Evolutionary conservation across 495 filamentous ascomycete species (phyloP), one percentile per base, ranked within the genome.

Genomic region (Podospora conica): DNA sequence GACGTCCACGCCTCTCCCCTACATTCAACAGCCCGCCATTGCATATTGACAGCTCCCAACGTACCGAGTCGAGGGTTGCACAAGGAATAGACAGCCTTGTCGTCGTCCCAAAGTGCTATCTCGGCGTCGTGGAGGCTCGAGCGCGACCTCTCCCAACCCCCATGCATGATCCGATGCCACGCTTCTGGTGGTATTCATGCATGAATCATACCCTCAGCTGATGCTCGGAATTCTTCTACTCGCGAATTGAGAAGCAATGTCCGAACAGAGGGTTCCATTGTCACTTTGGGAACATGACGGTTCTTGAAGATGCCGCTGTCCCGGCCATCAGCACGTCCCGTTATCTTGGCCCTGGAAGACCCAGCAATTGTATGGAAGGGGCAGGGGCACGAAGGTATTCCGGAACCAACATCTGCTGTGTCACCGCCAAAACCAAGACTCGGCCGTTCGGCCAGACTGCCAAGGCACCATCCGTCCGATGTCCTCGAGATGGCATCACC

Each of bases 41-140:
- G 60, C 40, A 12, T 55, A 18, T 24, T 55, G 61, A 33, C 61
- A 54, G 53, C 23, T 55, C 53, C 40, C 7, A 63, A 55, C 61
- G 24, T 55, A 63, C 61, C 23, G 27, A 56, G 24, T 33, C 25
- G 53, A 22, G 11, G 61, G 61, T 56, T 22, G 20, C 25, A 63
- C 53, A 63, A 28, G 29, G 11, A 22, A 11, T 22, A 27, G 3
- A 27, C 48, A 31, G 28, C 33, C 55, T 25, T 57, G 1, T 18
- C 5, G 22, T 57, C 55, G 25, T 22, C 55, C 55, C 23, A 56
- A 22, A 56, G 55, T 22, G 21, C 55, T 57, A 57, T 18, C 22
- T 23, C 10, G 24, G 55, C 61, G 31, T 22, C 40, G 10, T 9
- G 25, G 55, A 55, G 61, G 61, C 61, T 63, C 61, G 61, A 63